A percentile compares a stretch with the other conserved stretches of the same genome.
phyloP scores from a whole-genome alignment of 305 asterid genomes.

The Fraxinus velutina region DNA sequence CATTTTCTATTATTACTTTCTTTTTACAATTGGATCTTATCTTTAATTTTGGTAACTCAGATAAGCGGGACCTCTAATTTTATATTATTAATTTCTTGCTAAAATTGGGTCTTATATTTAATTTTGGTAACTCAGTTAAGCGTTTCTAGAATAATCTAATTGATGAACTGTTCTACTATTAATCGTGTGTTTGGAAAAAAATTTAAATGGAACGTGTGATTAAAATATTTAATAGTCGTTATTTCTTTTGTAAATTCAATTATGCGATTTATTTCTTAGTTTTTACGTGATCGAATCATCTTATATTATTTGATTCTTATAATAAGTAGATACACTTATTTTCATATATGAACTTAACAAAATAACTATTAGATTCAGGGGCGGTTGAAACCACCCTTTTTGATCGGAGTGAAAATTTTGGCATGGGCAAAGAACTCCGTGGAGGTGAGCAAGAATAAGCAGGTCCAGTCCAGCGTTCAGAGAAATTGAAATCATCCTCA shows the following conservation, averaged over 20 bases:
- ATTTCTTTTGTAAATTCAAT: neutral
- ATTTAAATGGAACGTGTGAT: neutral
- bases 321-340: neutral
- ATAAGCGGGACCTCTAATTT: neutral
- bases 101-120: neutral
- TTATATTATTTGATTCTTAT: neutral
- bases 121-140: neutral
- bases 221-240: neutral
- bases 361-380: conserved; percentile 22
- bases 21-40: neutral
- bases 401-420: conserved; percentile 62
- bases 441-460: conserved; percentile 84
- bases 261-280: neutral
- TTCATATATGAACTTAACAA: neutral
- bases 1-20: too few relatives aligned
- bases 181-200: neutral
- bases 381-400: conserved; percentile 56
- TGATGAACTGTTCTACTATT: neutral
- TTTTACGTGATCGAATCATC: neutral
- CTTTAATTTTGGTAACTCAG: neutral
- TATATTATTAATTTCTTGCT: neutral
- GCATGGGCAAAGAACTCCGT: conserved; percentile 88
- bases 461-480: conserved; percentile 94
- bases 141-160: neutral
- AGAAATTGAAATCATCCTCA: conserved; percentile 35